Percentiles rank a stretch among this genome's conserved stretches.
phyloP scores from a whole-genome alignment of 2,329 filamentous ascomycete species.

The Bimuria novae-zelandiae region DNA sequence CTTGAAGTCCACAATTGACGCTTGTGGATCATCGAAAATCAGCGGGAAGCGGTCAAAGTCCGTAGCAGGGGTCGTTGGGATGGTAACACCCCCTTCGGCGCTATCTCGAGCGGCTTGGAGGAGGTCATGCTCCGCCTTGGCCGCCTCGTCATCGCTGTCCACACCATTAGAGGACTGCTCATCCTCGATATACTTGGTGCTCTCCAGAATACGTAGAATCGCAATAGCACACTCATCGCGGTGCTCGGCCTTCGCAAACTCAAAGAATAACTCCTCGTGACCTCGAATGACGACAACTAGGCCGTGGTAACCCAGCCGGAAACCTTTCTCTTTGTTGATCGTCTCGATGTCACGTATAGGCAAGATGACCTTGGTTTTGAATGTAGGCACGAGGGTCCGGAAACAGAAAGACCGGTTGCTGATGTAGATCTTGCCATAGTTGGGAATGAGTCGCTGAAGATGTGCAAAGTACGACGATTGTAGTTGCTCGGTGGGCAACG shows the following conservation, averaged over 20 bases:
- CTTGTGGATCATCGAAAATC: slow-evolving; percentile 84
- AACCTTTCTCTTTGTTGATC: slow-evolving; percentile 92
- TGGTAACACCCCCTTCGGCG: slow-evolving; percentile 20
- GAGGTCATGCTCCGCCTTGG: slow-evolving; percentile 79
- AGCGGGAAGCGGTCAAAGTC: slow-evolving; percentile 70
- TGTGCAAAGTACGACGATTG: slow-evolving; percentile 91
- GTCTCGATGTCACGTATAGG: slow-evolving; percentile 92
- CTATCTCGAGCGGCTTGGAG: slow-evolving; percentile 72
- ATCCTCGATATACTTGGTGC: slow-evolving; percentile 70
- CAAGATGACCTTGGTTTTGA: slow-evolving; percentile 87
- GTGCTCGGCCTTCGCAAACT: slow-evolving; percentile 76
- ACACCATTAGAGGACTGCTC: slow-evolving; percentile 71
- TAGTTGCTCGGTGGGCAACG: slow-evolving; percentile 82
- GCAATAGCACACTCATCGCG: slow-evolving; percentile 90
- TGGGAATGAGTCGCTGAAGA: slow-evolving; percentile 83
- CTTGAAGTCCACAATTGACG: slow-evolving; percentile 90
- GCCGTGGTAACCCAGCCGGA: slow-evolving; percentile 87
- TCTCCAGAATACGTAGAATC: slow-evolving; percentile 75
- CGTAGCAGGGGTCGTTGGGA: slow-evolving; percentile 34
- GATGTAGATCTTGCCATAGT: slow-evolving; percentile 97
- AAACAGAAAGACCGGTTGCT: slow-evolving; percentile 89
- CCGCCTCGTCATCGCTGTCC: slow-evolving; percentile 71
- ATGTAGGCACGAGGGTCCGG: slow-evolving; percentile 85
- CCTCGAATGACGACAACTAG: slow-evolving; percentile 91
- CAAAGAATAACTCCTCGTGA: slow-evolving; percentile 95